Evolutionary conservation across 495 filamentous ascomycete species (phyloP), one percentile per base, ranked within the genome.

Genomic region (Podospora sp.): DNA sequence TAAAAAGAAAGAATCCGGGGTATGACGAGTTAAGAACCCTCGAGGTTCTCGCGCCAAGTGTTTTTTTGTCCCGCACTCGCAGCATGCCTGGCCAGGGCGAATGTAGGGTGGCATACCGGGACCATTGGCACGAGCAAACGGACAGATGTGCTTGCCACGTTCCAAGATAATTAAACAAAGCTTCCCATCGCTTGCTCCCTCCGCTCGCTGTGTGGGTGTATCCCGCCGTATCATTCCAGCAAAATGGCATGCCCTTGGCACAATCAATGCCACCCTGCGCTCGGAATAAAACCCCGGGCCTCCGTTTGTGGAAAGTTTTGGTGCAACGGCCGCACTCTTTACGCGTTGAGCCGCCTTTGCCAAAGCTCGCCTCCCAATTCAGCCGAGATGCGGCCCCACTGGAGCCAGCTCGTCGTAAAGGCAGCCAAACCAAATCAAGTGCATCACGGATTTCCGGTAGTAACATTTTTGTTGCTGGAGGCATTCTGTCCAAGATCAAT

Each of bases 201-300:
- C 14, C 9, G 21, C 46, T 24, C 21, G 22, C 24, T 35, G 60
- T 25, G 21, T 25, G 22, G 60, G 46, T 12, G 7, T 22, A 11
- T 16, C 20, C 60, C 20, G 25, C 46, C 20, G 16, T 52, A 5
- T n/a, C 9, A 18, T 40, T 11, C 46, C 24, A 55, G 46, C 7
- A 6, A 55, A 29, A 21, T 24, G 60, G 60, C 29, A 18, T 62
- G 9, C 40, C 25, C 50, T 52, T 56, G 50, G 50, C 21, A 9
- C 29, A 64, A 64, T 64, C 26, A 64, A 64, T 64, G n/a, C 52
- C 62, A 49, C 46, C 46, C 50, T 52, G 49, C 50, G 18, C n/a
- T 53, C 50, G 62, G 62, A 64, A 27, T 29, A 53, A 55, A 64
- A 29, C 46, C 46, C 62, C 50, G 62, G 49, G 21, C 9, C 26